A percentile compares a stretch with the other conserved stretches of the same genome.
phyloP scores from a whole-genome alignment of 768 basidiomycete species.

The Podaxis sp. region DNA sequence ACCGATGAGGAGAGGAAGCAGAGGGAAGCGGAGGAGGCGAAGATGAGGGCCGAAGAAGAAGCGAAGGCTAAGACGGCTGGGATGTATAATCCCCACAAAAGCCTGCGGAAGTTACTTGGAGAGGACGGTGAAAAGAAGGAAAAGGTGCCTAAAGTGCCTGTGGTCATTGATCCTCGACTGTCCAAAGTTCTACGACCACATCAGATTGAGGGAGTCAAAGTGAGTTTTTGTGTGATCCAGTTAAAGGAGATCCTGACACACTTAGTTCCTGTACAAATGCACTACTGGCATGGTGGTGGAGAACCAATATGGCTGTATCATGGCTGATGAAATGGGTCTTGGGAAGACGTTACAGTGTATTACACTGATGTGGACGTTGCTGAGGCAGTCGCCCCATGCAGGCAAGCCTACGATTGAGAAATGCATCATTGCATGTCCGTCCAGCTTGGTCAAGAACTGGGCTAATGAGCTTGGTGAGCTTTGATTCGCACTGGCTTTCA shows the following conservation, averaged over 20 bases:
- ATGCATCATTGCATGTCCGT: slow-evolving; percentile 95
- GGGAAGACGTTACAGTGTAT: slow-evolving; percentile 98
- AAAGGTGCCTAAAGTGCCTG: slow-evolving; percentile 78
- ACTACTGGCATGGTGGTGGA: slow-evolving; percentile 91
- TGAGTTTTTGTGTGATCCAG: slow-evolving; percentile 28
- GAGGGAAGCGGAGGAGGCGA: slow-evolving; percentile 71
- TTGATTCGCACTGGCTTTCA: neutral
- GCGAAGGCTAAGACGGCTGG: slow-evolving; percentile 69
- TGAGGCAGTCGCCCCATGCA: slow-evolving; percentile 91
- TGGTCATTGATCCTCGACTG: slow-evolving; percentile 92
- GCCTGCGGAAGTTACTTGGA: slow-evolving; percentile 73
- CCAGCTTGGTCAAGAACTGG: slow-evolving; percentile 97
- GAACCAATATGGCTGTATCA: slow-evolving; percentile 93
- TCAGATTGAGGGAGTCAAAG: slow-evolving; percentile 98
- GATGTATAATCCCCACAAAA: slow-evolving; percentile 90
- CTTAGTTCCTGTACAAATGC: slow-evolving; percentile 91
- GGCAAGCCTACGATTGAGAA: slow-evolving; percentile 92
- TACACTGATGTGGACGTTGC: slow-evolving; percentile 88
- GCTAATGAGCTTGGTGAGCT: slow-evolving; percentile 89
- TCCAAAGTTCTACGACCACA: slow-evolving; percentile 90
- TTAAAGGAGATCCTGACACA: slow-evolving; percentile 11
- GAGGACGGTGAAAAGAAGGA: slow-evolving; percentile 63
- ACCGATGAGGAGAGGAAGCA: slow-evolving; percentile 83
- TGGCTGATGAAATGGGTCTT: slow-evolving; percentile 99
- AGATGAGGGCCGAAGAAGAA: slow-evolving; percentile 58